Evolutionary conservation across 805 yeast genomes (phyloP), one percentile per base, ranked within the genome.

Genomic region (Saturnispora serradocipensis): DNA sequence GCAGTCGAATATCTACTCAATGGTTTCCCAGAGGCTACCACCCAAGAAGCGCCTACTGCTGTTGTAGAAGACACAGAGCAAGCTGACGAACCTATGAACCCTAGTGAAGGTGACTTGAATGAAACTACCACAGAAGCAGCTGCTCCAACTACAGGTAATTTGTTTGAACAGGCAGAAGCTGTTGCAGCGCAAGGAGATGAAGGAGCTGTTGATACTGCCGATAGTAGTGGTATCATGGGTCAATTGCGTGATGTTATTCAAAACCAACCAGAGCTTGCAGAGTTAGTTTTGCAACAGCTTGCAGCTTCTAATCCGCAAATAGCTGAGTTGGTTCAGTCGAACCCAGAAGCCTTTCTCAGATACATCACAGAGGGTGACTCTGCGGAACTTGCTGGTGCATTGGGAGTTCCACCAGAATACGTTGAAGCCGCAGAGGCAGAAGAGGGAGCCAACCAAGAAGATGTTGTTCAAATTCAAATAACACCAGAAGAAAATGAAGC

Each of bases 1-100:
- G 99, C 99, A 0, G 98, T 93, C 13, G 99, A 93, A 66, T 90
- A 91, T 66, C 74, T 93, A 48, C 72, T 93, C 57, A 88, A 90
- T 45, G 98, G 97, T 3, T 79, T 91, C 43, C 63, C 25, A 58
- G 49, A 64, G 11, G 53, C 56, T 32, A 52, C 58, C n/a, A 11
- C 15, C 34, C 50, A 53, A 7, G 53, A 48, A 15, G 51, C 44
- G 13, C 50, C 49, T 16, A 49, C 59, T 8, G 54, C 58, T 13
- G 36, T 20, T 16, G 38, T 20, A 9, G 51, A 35, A 27, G 34
- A 58, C n/a, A 61, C 53, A 4, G 47, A 65, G 9, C 48, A 64
- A 16, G 58, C 59, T 22, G 63, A 60, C 15, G 60, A 53, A 30
- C 45, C 58, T 5, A 59, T 52, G 43, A 59, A 58, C 5, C 55